These are phyloP conservation scores for Rhododendron mucronatum DNA, from an alignment of 148 eudicot genomes.

Conservation along the genomic window DNA sequence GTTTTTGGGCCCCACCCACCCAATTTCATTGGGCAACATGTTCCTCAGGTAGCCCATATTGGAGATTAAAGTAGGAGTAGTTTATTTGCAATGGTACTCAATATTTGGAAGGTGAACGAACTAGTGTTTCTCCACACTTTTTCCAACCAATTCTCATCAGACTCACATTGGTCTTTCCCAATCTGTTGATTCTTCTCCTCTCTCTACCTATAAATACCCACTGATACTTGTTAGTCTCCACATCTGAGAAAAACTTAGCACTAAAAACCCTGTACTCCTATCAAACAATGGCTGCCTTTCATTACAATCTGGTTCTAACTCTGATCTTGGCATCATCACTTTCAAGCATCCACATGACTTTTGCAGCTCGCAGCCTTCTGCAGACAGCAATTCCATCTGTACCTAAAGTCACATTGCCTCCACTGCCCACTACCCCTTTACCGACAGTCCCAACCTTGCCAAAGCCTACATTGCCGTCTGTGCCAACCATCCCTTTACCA, in stretches of 20 bases:
- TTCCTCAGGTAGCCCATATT: too few species aligned
- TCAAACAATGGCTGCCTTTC: not conserved
- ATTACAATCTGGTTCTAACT: not conserved
- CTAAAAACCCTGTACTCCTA: not conserved
- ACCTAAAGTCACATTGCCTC: not conserved
- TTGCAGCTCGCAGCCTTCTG: not conserved
- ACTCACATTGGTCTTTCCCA: not conserved
- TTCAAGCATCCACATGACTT: slow-evolving; percentile 3
- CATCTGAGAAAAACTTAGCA: not conserved
- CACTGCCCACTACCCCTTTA: not conserved
- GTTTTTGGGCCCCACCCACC: not conserved
- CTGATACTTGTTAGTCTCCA: not conserved
- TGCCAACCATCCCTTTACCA: not conserved
- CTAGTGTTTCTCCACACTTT: not conserved
- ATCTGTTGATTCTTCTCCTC: not conserved
- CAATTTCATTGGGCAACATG: not conserved
- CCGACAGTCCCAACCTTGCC: slow-evolving; percentile 11
- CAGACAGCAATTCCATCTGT: not conserved
- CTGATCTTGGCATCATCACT: not conserved
- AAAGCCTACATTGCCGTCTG: slow-evolving; percentile 4
- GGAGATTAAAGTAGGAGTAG: not conserved
- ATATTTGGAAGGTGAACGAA: not conserved
- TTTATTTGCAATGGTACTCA: not conserved
- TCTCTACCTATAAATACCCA: not conserved
- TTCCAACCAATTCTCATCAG: not conserved